phyloP scores from a whole-genome alignment of 805 yeast species.

The Zygosaccharomyces siamensis region DNA sequence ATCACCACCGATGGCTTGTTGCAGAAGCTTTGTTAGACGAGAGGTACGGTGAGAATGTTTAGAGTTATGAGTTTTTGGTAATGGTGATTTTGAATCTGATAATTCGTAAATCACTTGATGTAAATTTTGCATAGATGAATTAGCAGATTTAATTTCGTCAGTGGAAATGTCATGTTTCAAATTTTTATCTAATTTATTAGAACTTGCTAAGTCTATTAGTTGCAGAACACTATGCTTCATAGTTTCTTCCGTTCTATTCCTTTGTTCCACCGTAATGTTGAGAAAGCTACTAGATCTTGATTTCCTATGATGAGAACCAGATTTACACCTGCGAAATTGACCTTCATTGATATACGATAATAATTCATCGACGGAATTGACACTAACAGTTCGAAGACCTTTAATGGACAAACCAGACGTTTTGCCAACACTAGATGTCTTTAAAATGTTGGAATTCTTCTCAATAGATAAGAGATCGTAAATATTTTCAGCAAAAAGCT shows the following conservation, averaged over 20 bases:
- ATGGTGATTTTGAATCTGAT: slow-evolving; percentile 33
- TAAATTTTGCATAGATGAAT: slow-evolving; percentile 67
- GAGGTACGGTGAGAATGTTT: slow-evolving; percentile 65
- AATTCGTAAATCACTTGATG: slow-evolving; percentile 79
- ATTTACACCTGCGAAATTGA: slow-evolving; percentile 48
- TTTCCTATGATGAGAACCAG: slow-evolving; percentile 63
- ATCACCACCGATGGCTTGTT: slow-evolving; percentile 79
- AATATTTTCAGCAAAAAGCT: slow-evolving; percentile 74
- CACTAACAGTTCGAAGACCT: slow-evolving; percentile 61
- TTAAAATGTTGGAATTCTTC: slow-evolving; percentile 30
- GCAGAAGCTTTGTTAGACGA: slow-evolving; percentile 69
- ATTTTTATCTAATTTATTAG: slow-evolving; percentile 48
- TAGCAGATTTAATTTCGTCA: slow-evolving; percentile 82
- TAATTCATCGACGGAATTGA: slow-evolving; percentile 55
- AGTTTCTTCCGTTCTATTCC: slow-evolving; percentile 40
- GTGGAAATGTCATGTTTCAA: slow-evolving; percentile 60
- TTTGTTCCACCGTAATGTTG: slow-evolving; percentile 62
- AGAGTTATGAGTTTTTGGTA: not conserved
- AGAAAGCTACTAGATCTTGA: slow-evolving; percentile 80
- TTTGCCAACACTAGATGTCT: slow-evolving; percentile 31
- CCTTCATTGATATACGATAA: slow-evolving; percentile 57
- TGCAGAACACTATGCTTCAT: slow-evolving; percentile 50
- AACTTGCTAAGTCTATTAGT: slow-evolving; percentile 82
- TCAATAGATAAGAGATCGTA: slow-evolving; percentile 57
- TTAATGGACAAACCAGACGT: slow-evolving; percentile 50